Conservation (phyloP, 1,139 yeast species). For the Yamadazyma mexicana region DNA sequence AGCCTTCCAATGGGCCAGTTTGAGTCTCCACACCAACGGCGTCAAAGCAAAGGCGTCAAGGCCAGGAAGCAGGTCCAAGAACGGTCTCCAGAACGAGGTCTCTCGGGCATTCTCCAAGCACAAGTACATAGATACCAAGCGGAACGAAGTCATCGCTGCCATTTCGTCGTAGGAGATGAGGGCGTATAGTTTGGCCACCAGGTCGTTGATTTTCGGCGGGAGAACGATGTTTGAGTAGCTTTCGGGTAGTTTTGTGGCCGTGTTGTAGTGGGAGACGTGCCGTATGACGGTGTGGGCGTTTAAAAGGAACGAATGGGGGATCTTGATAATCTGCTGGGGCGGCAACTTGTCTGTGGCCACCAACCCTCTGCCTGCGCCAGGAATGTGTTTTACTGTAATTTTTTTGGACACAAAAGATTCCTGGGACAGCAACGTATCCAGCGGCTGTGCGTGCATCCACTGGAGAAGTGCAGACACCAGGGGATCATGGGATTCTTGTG, state of each 20-base stretch:
- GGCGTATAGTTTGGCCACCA: slow-evolving; percentile 33
- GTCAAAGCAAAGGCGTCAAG: slow-evolving; percentile 45
- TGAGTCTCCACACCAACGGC: slow-evolving; percentile 55
- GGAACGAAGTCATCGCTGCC: slow-evolving; percentile 43
- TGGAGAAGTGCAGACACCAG: not conserved
- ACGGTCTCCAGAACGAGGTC: slow-evolving; percentile 64
- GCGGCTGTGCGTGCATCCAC: not conserved
- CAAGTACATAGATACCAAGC: slow-evolving; percentile 48
- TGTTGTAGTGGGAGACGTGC: slow-evolving; percentile 31
- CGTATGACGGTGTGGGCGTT: slow-evolving; percentile 57
- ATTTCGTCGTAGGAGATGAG: slow-evolving; percentile 28
- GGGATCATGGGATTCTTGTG: not conserved
- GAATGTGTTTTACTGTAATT: not conserved
- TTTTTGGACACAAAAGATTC: not conserved
- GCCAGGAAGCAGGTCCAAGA: slow-evolving; percentile 57
- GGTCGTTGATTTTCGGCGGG: slow-evolving; percentile 14
- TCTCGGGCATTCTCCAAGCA: slow-evolving; percentile 44
- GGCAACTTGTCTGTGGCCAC: slow-evolving; percentile 37
- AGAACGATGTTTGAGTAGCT: slow-evolving; percentile 23
- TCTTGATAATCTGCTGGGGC: slow-evolving; percentile 49
- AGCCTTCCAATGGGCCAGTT: slow-evolving; percentile 21
- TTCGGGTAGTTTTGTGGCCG: slow-evolving; percentile 18
- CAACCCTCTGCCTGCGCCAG: slow-evolving; percentile 63
- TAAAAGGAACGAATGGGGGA: slow-evolving; percentile 60
- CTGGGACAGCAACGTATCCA: not conserved